phyloP scores from a whole-genome alignment of 768 basidiomycete species.

The Suillus brevipes region DNA sequence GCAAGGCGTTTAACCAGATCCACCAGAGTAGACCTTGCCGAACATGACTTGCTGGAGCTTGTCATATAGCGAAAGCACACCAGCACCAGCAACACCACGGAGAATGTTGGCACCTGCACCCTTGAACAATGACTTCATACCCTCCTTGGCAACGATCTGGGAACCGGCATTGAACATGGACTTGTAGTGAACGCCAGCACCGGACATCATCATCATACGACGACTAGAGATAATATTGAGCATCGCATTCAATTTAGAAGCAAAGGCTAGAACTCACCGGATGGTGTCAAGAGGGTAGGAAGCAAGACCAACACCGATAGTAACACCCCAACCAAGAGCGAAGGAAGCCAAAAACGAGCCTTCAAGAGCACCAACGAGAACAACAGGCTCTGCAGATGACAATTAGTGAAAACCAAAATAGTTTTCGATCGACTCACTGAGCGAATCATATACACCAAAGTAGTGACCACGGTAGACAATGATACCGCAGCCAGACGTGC shows the following conservation, averaged over 20 bases:
- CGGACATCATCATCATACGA: slow-evolving; percentile 99
- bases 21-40: slow-evolving; percentile 99
- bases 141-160: slow-evolving; percentile 96
- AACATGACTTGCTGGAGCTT: slow-evolving; percentile 95
- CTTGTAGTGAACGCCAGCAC: slow-evolving; percentile 95
- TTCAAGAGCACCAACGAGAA: slow-evolving; percentile 92
- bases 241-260: neutral
- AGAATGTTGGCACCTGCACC: slow-evolving; percentile 96
- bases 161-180: slow-evolving; percentile 97
- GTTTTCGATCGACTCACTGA: slow-evolving; percentile 58
- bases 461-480: slow-evolving; percentile 99
- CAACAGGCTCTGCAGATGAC: slow-evolving; percentile 78
- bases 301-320: slow-evolving; percentile 98
- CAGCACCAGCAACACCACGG: slow-evolving; percentile 99
- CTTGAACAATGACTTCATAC: slow-evolving; percentile 95
- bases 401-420: slow-evolving; percentile 24
- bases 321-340: slow-evolving; percentile 98
- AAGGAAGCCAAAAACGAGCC: slow-evolving; percentile 98
- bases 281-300: slow-evolving; percentile 94
- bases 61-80: slow-evolving; percentile 99
- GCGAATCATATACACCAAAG: slow-evolving; percentile 95
- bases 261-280: slow-evolving; percentile 44
- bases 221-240: slow-evolving; percentile 61
- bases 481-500: no score
- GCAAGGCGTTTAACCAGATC: slow-evolving; percentile 39